A percentile compares a stretch with the other conserved stretches of the same genome.
These are phyloP conservation scores for Chlorella sorokiniana DNA, from an alignment of 139 green algal species.

Conservation along the genomic window DNA sequence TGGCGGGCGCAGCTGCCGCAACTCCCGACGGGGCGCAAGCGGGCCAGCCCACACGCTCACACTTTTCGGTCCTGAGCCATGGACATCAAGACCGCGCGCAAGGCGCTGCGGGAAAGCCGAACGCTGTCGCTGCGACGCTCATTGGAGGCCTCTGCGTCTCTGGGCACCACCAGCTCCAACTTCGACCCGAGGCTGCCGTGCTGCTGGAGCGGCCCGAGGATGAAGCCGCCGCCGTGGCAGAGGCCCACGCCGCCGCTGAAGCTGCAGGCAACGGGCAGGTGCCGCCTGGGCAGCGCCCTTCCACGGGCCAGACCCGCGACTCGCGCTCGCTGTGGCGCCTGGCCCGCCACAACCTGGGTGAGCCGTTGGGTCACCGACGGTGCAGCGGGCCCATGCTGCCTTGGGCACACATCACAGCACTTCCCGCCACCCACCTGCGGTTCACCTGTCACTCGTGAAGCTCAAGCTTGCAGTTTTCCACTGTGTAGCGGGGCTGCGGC, in stretches of 20 bases:
- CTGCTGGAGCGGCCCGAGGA: neutral
- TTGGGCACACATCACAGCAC: too few species aligned
- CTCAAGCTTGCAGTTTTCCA: too few species aligned
- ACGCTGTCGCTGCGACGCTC: constrained; percentile 1
- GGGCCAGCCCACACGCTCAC: too few species aligned
- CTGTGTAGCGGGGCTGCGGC: too few species aligned
- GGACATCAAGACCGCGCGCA: constrained; percentile 16
- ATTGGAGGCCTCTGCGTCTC: neutral
- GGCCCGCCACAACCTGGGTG: constrained; percentile 20
- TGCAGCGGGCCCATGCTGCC: neutral
- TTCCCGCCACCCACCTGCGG: too few species aligned
- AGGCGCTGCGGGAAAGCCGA: constrained; percentile 9
- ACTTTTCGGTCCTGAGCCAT: neutral
- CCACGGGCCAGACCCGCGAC: neutral
- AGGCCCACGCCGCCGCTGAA: neutral
- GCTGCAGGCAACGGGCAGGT: neutral
- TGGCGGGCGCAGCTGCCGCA: too few species aligned
- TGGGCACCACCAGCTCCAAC: neutral
- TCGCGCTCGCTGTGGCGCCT: constrained; percentile 22
- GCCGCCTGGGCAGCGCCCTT: too few species aligned
- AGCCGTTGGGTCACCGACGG: neutral
- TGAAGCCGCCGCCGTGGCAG: neutral
- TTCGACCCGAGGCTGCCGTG: too few species aligned
- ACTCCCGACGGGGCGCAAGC: too few species aligned
- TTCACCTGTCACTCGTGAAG: too few species aligned